Evolutionary conservation across 164 flowering plant genomes (phyloP).

Genomic region (Nelumbo lutea): DNA sequence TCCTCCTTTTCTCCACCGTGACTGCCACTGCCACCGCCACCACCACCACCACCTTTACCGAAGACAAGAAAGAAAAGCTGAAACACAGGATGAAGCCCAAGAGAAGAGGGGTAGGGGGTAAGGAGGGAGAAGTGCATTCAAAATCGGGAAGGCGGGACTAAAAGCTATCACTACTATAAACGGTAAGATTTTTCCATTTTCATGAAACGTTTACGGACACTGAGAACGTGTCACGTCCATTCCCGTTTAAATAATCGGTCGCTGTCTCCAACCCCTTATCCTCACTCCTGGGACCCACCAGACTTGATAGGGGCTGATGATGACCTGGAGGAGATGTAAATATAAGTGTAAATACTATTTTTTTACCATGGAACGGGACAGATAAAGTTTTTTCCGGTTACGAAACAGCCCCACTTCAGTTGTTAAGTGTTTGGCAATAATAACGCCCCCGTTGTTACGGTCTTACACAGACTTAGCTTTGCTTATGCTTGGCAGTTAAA

Average conservation of each 20-base stretch:
- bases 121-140: constrained; percentile 4
- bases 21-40: background rate
- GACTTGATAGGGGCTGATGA: too few species aligned
- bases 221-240: constrained; percentile 5
- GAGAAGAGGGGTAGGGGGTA: background rate
- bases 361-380: too few species aligned
- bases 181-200: background rate
- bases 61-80: background rate
- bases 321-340: too few species aligned
- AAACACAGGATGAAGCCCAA: background rate
- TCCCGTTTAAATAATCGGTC: constrained; percentile 10
- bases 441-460: too few species aligned
- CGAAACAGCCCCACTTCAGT: too few species aligned
- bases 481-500: too few species aligned
- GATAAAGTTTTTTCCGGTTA: too few species aligned
- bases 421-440: too few species aligned
- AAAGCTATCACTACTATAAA: background rate
- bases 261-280: background rate
- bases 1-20: background rate
- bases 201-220: background rate
- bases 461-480: too few species aligned
- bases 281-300: too few species aligned
- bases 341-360: too few species aligned
- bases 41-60: background rate
- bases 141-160: background rate